Evolutionary conservation across 257 asterid genomes (phyloP), one percentile per base, ranked within the genome.

Genomic region (Jasminum sambac): DNA sequence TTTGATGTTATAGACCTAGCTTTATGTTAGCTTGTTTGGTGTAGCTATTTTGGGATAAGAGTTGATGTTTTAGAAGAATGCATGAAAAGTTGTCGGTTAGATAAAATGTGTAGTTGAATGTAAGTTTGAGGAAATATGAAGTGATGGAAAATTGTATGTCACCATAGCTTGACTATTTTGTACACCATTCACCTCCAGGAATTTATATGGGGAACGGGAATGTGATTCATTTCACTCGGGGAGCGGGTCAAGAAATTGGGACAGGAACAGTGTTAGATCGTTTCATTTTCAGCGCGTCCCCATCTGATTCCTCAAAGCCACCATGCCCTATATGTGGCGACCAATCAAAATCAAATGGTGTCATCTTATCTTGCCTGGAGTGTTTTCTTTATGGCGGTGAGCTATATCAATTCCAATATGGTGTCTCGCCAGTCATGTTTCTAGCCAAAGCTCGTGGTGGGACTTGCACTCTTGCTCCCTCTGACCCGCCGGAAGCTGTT

Each of bases 181-280:
- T 48, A 17, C 19, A 7, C n/a, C 70, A 13, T 39, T 69, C 52
- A 75, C 64, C 36, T 30, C 67, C 86, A 93, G 98, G 98, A 74
- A 84, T 93, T 78, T 93, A 90, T 42, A 55, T 86, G 43, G 97
- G 98, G 13, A 66, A 87, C 68, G 96, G 85, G 26, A 86, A 62
- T 11, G 97, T 89, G 68, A 82, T 93, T 79, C 98, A 93, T 79
- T 93, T 93, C 81, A 90, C 98, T 21, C 88, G 94, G 64, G 92
- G 90, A 63, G 89, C 87, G 2, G 97, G 90, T 38, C 97, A 84
- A 30, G 98, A 93, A 77, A 84, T 84, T 11, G 97, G 96, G 36
- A 93, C 96, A 0, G 98, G 98, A 34, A 93, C 97, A 2, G 76
- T 77, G 23, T 63, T 90, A 26, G 97, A 88, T 79, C 83, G 78